Percentiles rank a stretch among this genome's conserved stretches.
Evolutionary conservation across 2,329 filamentous ascomycete species (phyloP).

Genomic region (Amauroascus verrucosus): DNA sequence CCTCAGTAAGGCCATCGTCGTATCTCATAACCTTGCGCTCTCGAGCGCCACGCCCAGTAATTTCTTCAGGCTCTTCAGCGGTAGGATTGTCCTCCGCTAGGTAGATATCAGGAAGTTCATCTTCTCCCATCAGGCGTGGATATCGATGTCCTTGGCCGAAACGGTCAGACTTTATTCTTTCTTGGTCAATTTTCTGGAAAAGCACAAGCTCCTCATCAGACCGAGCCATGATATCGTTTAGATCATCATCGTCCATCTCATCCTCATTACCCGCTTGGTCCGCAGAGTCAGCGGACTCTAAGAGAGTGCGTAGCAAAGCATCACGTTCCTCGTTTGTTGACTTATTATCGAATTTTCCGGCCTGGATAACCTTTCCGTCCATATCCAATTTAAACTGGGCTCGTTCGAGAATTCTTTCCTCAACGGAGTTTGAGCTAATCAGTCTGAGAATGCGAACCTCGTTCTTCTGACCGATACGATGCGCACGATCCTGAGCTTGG

Average conservation of each 20-base stretch:
- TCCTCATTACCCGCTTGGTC: slow-evolving; percentile 73
- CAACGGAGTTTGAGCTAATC: slow-evolving; percentile 92
- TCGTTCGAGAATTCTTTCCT: slow-evolving; percentile 96
- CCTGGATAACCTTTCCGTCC: slow-evolving; percentile 98
- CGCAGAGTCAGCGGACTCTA: slow-evolving; percentile 65
- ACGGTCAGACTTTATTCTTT: slow-evolving; percentile 52
- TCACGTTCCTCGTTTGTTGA: slow-evolving; percentile 98
- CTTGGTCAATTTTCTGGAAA: slow-evolving; percentile 77
- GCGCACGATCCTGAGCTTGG: slow-evolving; percentile 97
- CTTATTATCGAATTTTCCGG: slow-evolving; percentile 98
- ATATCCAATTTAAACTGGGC: slow-evolving; percentile 97
- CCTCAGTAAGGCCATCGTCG: slow-evolving; percentile 93
- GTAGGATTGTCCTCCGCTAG: slow-evolving; percentile 74
- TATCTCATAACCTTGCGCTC: slow-evolving; percentile 92
- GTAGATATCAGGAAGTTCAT: slow-evolving; percentile 89
- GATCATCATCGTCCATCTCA: slow-evolving; percentile 96
- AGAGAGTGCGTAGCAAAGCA: slow-evolving; percentile 83
- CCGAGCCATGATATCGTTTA: slow-evolving; percentile 89
- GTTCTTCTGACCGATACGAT: slow-evolving; percentile 99
- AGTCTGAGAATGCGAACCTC: slow-evolving; percentile 93
- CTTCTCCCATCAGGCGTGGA: slow-evolving; percentile 74
- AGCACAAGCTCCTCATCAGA: slow-evolving; percentile 64
- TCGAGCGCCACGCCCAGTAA: slow-evolving; percentile 77
- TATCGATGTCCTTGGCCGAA: slow-evolving; percentile 63
- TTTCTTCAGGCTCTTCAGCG: slow-evolving; percentile 66